These are phyloP conservation scores for Oryza officinalis DNA, from an alignment of 176 grass and related monocot genomes.

Conservation along the genomic window DNA sequence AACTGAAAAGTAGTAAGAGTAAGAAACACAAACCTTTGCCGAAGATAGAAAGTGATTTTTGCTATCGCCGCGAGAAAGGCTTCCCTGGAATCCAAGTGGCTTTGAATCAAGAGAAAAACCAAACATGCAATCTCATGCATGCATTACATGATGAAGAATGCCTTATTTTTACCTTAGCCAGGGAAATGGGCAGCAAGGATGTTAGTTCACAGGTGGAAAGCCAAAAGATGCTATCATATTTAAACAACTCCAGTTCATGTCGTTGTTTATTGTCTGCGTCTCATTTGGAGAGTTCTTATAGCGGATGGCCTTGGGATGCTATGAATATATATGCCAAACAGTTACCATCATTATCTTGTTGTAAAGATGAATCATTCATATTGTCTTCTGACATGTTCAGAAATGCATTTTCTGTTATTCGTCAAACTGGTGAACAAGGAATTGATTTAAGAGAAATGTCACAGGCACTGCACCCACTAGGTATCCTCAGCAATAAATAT, in stretches of 20 bases:
- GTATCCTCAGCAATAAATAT: slow-evolving; percentile 40
- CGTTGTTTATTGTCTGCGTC: slow-evolving; percentile 42
- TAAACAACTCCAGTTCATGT: slow-evolving; percentile 42
- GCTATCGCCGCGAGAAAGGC: slow-evolving; percentile 80
- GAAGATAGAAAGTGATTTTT: slow-evolving; percentile 57
- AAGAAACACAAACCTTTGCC: slow-evolving; percentile 71
- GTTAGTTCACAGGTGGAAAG: slow-evolving; percentile 35
- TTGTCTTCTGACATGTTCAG: slow-evolving; percentile 71
- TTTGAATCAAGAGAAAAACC: slow-evolving; percentile 55
- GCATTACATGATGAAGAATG: slow-evolving; percentile 42
- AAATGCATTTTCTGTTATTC: slow-evolving; percentile 67
- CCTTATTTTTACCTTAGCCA: slow-evolving; percentile 45
- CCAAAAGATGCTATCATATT: background rate
- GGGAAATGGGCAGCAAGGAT: slow-evolving; percentile 37
- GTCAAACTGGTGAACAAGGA: slow-evolving; percentile 73
- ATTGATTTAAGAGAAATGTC: slow-evolving; percentile 63
- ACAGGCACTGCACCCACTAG: slow-evolving; percentile 48
- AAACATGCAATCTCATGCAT: slow-evolving; percentile 30
- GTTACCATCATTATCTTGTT: slow-evolving; percentile 38
- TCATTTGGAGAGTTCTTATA: slow-evolving; percentile 51
- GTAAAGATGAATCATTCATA: slow-evolving; percentile 30
- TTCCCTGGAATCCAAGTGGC: slow-evolving; percentile 79
- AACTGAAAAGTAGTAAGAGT: slow-evolving; percentile 43
- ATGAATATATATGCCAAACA: slow-evolving; percentile 55
- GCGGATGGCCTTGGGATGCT: slow-evolving; percentile 77